Evolutionary conservation across 192 early-diverging fungal genomes (phyloP).

Genomic region (Geranomyces variabilis): DNA sequence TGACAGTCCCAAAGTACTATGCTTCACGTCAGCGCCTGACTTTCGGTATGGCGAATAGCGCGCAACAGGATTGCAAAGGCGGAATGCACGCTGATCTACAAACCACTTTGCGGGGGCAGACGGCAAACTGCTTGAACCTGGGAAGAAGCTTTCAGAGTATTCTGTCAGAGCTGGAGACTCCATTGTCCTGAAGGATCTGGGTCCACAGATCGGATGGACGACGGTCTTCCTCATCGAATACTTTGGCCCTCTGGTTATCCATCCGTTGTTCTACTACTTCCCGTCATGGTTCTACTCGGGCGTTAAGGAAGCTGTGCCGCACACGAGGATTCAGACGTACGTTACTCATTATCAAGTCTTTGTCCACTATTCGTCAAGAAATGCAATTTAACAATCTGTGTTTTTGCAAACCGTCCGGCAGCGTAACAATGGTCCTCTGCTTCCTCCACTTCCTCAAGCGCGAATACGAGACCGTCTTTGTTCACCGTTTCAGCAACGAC

Average conservation of each 20-base stretch:
- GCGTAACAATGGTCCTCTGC: conserved; percentile 66
- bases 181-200: conserved; percentile 44
- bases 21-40: conserved; percentile 86
- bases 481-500: conserved; percentile 87
- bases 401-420: no score
- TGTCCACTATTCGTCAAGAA: no score
- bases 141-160: conserved; percentile 61
- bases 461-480: conserved; percentile 89
- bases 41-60: no score
- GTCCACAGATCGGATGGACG: conserved; percentile 92
- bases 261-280: conserved; percentile 83
- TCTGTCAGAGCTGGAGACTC: conserved; percentile 58
- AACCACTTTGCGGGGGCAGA: conserved; percentile 45
- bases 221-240: conserved; percentile 96
- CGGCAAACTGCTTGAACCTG: conserved; percentile 58
- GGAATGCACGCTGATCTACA: no score
- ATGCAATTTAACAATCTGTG: no score
- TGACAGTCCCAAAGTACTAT: conserved; percentile 64
- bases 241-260: conserved; percentile 84
- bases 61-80: no score
- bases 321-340: conserved; percentile 72
- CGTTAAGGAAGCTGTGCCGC: conserved; percentile 50
- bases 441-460: conserved; percentile 91
- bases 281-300: conserved; percentile 69
- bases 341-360: no score